Percentiles rank a stretch among this genome's conserved stretches.
Conservation (phyloP, 306 rosid genomes). For the Dalbergia oliveri region DNA sequence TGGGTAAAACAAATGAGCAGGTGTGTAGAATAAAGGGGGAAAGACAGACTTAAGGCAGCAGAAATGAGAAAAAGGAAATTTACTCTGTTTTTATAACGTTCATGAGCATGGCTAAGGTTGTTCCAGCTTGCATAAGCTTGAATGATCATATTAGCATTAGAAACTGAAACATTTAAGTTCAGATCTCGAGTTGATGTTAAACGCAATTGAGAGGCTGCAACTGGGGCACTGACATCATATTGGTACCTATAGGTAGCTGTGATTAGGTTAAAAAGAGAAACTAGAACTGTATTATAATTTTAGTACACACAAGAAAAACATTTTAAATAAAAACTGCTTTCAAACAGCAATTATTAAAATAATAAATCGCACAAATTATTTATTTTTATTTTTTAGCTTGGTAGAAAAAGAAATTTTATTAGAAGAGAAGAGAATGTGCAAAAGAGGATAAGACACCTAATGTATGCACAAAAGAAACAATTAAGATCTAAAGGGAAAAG, state of each 20-base stretch:
- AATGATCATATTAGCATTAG: constrained; percentile 92
- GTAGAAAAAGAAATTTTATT: neutral
- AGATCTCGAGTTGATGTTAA: constrained; percentile 86
- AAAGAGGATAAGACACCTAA: neutral
- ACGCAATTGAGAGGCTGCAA: constrained; percentile 94
- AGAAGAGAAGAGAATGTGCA: neutral
- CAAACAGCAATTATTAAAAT: constrained; percentile 10
- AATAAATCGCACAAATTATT: constrained; percentile 9
- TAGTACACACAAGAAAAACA: neutral
- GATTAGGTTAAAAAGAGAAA: constrained; percentile 37
- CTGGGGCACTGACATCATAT: constrained; percentile 77
- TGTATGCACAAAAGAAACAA: neutral
- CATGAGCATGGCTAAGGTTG: constrained; percentile 72
- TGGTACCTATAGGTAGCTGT: constrained; percentile 71
- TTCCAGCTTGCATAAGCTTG: constrained; percentile 99
- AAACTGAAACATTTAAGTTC: constrained; percentile 90
- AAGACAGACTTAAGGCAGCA: constrained; percentile 29
- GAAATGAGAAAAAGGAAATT: constrained; percentile 43
- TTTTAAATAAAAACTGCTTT: constrained; percentile 11
- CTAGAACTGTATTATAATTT: constrained; percentile 26
- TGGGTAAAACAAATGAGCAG: constrained; percentile 13
- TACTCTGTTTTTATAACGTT: constrained; percentile 64
- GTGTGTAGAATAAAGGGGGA: constrained; percentile 2
- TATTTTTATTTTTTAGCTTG: too few relatives aligned
- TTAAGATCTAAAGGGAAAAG: neutral